These are phyloP conservation scores for Hyphopichia homilentoma DNA, from an alignment of 805 yeast genomes.

Conservation along the genomic window DNA sequence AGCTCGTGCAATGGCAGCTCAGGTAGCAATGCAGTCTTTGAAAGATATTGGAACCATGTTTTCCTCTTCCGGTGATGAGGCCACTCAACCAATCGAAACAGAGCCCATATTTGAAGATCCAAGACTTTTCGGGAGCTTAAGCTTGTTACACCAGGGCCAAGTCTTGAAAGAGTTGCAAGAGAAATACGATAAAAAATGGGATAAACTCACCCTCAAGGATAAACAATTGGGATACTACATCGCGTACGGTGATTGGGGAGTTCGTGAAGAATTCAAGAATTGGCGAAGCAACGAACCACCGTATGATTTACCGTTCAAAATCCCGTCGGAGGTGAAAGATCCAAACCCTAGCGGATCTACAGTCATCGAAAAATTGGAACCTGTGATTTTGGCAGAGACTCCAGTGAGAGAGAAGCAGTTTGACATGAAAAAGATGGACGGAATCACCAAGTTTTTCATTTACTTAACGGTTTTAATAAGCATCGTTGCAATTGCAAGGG, in stretches of 20 bases:
- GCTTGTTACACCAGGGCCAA: slow-evolving; percentile 55
- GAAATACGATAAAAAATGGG: slow-evolving; percentile 56
- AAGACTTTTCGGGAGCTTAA: slow-evolving; percentile 24
- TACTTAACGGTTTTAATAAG: slow-evolving; percentile 46
- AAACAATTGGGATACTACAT: slow-evolving; percentile 59
- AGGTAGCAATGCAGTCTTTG: slow-evolving; percentile 35
- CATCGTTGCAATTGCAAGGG: slow-evolving; percentile 52
- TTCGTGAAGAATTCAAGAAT: slow-evolving; percentile 52
- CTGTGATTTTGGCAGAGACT: slow-evolving; percentile 41
- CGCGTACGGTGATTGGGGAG: slow-evolving; percentile 70
- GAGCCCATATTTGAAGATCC: slow-evolving; percentile 40
- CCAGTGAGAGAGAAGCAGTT: slow-evolving; percentile 43
- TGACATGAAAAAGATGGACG: slow-evolving; percentile 52
- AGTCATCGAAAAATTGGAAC: slow-evolving; percentile 28
- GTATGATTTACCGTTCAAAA: slow-evolving; percentile 55
- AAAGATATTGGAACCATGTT: slow-evolving; percentile 38
- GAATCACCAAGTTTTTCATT: slow-evolving; percentile 51
- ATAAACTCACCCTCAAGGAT: slow-evolving; percentile 40
- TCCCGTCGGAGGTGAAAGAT: slow-evolving; percentile 32
- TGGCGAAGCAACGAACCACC: slow-evolving; percentile 46
- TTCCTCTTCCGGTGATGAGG: slow-evolving; percentile 36
- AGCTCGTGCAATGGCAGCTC: no score
- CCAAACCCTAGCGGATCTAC: slow-evolving; percentile 20
- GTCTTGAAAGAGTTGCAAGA: slow-evolving; percentile 48
- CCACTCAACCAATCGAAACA: slow-evolving; percentile 46